phyloP scores from a whole-genome alignment of 345 rosid species.

The Bruguiera parviflora region DNA sequence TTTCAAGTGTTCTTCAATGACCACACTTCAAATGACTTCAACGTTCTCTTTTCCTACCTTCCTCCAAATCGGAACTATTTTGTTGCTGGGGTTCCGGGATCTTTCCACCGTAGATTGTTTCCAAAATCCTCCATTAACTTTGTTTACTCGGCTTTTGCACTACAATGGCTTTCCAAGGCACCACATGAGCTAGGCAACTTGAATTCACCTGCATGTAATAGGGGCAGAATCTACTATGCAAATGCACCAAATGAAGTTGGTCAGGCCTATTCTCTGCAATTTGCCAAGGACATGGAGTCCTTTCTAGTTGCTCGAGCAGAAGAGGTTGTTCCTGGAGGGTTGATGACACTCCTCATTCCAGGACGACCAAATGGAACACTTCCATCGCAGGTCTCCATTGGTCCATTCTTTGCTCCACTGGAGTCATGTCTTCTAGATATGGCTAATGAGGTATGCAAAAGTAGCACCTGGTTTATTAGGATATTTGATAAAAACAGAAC shows the following conservation, averaged over 20 bases:
- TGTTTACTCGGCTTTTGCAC: neutral
- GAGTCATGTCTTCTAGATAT: constrained; percentile 19
- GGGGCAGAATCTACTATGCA: constrained; percentile 36
- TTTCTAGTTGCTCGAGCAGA: constrained; percentile 39
- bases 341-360: constrained; percentile 16
- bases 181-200: constrained; percentile 5
- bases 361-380: constrained; percentile 12
- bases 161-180: constrained; percentile 9
- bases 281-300: constrained; percentile 29
- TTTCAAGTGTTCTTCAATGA: constrained; percentile 12
- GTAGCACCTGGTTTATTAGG: neutral
- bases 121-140: constrained; percentile 6
- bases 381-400: constrained; percentile 7
- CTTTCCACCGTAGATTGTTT: constrained; percentile 12
- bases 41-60: constrained; percentile 6
- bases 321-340: constrained; percentile 35
- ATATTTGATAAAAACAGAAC: no score
- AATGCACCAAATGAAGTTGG: constrained; percentile 28
- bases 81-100: constrained; percentile 6
- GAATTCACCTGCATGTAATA: constrained; percentile 38
- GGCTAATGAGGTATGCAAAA: constrained; percentile 16
- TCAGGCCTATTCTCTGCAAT: constrained; percentile 34
- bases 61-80: constrained; percentile 8
- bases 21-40: constrained; percentile 13
- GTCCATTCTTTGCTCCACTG: neutral